phyloP scores from a whole-genome alignment of 2,329 filamentous ascomycete genomes.

The Aureobasidium pullulans region DNA sequence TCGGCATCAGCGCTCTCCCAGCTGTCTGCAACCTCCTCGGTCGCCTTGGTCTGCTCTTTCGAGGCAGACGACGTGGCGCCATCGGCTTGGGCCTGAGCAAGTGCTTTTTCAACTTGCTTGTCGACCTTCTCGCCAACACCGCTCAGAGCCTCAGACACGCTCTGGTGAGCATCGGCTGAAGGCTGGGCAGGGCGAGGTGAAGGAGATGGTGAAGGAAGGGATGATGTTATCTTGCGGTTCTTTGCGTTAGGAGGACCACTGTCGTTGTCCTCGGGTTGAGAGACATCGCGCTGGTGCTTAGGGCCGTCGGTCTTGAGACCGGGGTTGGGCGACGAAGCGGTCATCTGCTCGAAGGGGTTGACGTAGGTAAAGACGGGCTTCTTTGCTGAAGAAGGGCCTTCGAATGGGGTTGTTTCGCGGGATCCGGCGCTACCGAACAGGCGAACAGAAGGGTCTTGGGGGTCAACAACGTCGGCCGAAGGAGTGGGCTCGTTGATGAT shows the following conservation, averaged over 20 bases:
- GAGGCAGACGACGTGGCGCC: slow-evolving; percentile 33
- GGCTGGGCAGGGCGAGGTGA: slow-evolving; percentile 15
- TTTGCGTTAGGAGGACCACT: slow-evolving; percentile 26
- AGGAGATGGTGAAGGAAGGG: slow-evolving; percentile 17
- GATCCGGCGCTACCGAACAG: slow-evolving; percentile 23
- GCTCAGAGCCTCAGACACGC: slow-evolving; percentile 62
- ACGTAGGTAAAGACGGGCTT: slow-evolving; percentile 58
- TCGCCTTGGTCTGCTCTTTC: slow-evolving; percentile 42
- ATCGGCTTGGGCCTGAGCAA: slow-evolving; percentile 48
- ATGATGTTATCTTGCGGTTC: slow-evolving; percentile 28
- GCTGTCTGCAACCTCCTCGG: slow-evolving; percentile 63
- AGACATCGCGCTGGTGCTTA: slow-evolving; percentile 37
- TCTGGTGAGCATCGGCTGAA: slow-evolving; percentile 26
- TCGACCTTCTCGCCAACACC: slow-evolving; percentile 56
- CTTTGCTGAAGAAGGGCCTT: slow-evolving; percentile 29
- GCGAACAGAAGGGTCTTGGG: slow-evolving; percentile 21
- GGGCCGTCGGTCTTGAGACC: neutral
- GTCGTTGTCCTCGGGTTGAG: slow-evolving; percentile 24
- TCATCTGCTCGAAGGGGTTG: slow-evolving; percentile 65
- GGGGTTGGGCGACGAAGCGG: slow-evolving; percentile 51
- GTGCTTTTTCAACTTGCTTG: slow-evolving; percentile 57
- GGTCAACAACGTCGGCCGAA: neutral
- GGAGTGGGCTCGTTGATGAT: slow-evolving; percentile 35
- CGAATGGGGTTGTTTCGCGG: slow-evolving; percentile 30
- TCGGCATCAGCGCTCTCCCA: slow-evolving; percentile 83